Conservation (phyloP, 345 rosid genomes). For the Eucalyptus pauciflora region DNA sequence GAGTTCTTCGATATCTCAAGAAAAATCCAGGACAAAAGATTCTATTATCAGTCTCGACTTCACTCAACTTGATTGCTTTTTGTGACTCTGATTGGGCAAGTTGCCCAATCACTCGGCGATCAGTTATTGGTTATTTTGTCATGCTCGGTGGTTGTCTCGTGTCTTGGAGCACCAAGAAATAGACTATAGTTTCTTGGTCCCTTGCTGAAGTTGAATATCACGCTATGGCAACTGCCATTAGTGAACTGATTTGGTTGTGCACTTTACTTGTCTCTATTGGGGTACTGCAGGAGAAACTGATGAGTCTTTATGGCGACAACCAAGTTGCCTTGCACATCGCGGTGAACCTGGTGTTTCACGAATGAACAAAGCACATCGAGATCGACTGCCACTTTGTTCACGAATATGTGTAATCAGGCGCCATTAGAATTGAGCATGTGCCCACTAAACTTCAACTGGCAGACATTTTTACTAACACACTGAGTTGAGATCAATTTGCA, state of each 20-base stretch:
- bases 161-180: neutral
- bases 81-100: neutral
- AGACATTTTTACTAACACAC: neutral
- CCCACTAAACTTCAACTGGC: neutral
- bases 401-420: accelerated
- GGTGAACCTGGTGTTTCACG: neutral
- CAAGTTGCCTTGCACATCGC: neutral
- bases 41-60: neutral
- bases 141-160: neutral
- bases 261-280: neutral
- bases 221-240: neutral
- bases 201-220: neutral
- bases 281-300: accelerated
- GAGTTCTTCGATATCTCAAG: neutral
- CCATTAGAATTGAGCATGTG: neutral
- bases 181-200: neutral
- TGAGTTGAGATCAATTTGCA: neutral
- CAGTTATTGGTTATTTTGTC: neutral
- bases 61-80: neutral
- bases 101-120: neutral
- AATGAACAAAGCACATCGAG: neutral
- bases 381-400: neutral
- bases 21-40: neutral
- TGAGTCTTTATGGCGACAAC: neutral
- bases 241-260: neutral